Conservation (phyloP, 257 asterid species). For the Ophiorrhiza pumila region DNA sequence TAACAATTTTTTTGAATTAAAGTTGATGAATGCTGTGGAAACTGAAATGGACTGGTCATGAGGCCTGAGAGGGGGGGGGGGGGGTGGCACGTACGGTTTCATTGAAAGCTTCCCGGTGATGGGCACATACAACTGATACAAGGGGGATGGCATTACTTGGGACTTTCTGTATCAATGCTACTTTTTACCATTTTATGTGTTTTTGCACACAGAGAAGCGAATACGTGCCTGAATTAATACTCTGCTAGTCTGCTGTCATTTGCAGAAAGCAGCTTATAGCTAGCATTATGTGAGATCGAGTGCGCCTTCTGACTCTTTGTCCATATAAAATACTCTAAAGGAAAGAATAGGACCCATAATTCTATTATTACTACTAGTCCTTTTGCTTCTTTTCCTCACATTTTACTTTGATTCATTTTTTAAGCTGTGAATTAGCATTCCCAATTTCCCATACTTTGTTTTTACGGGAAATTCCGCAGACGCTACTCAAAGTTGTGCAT, state of each 20-base stretch:
- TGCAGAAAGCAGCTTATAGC: constrained; percentile 7
- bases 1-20: constrained; percentile 11
- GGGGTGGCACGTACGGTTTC: not conserved
- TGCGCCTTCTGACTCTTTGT: constrained; percentile 9
- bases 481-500: too few relatives aligned
- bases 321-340: not conserved
- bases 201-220: not conserved
- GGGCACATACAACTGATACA: not conserved
- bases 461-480: too few relatives aligned
- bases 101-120: not conserved
- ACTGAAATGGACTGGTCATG: constrained; percentile 25
- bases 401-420: too few relatives aligned
- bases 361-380: too few relatives aligned
- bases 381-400: not conserved
- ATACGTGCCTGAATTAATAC: not conserved
- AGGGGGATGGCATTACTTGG: too few relatives aligned
- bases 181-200: not conserved
- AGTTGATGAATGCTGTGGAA: constrained; percentile 1
- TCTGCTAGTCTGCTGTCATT: not conserved
- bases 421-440: too few relatives aligned
- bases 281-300: not conserved
- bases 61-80: too few relatives aligned
- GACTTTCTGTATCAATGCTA: not conserved
- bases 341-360: not conserved
- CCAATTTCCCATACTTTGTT: too few relatives aligned